Evolutionary conservation across 2,329 filamentous ascomycete genomes (phyloP).

Genomic region (Huntiella omanensis): DNA sequence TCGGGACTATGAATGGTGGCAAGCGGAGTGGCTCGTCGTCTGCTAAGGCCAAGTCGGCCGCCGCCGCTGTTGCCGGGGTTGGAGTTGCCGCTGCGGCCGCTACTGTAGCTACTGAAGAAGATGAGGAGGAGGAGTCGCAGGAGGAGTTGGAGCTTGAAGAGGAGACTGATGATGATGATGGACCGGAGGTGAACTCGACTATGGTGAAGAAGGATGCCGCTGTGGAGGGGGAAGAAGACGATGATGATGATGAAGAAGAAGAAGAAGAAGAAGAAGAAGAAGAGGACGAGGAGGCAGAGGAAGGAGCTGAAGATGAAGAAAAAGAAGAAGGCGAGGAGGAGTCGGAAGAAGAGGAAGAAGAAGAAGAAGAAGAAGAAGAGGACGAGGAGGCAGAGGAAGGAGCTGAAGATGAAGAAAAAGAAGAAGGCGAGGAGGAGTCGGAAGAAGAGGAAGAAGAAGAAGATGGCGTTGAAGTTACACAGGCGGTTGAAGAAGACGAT

Average conservation of each 20-base stretch:
- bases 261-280: not conserved
- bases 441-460: constrained; percentile 27
- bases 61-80: constrained; percentile 3
- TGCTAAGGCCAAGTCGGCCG: constrained; percentile 4
- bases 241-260: not conserved
- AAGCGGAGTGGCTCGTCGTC: constrained; percentile 17
- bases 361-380: constrained; percentile 26
- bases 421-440: not conserved
- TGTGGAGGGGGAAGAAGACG: constrained; percentile 1
- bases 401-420: constrained; percentile 3
- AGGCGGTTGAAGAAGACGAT: not conserved
- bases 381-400: constrained; percentile 1
- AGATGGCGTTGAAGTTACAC: constrained; percentile 18
- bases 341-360: constrained; percentile 12
- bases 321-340: not conserved
- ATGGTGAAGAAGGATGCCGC: constrained; percentile 1
- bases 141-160: constrained; percentile 1
- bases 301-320: constrained; percentile 4
- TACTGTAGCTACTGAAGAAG: not conserved
- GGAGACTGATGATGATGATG: constrained; percentile 4
- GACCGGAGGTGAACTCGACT: not conserved
- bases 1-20: constrained; percentile 22
- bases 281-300: too few species aligned
- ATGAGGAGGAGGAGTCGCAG: constrained; percentile 7
- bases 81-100: not conserved